Base-by-base conservation (phyloP, 2,329 filamentous ascomycete genomes). In the Colletotrichum higginsianum region DNA sequence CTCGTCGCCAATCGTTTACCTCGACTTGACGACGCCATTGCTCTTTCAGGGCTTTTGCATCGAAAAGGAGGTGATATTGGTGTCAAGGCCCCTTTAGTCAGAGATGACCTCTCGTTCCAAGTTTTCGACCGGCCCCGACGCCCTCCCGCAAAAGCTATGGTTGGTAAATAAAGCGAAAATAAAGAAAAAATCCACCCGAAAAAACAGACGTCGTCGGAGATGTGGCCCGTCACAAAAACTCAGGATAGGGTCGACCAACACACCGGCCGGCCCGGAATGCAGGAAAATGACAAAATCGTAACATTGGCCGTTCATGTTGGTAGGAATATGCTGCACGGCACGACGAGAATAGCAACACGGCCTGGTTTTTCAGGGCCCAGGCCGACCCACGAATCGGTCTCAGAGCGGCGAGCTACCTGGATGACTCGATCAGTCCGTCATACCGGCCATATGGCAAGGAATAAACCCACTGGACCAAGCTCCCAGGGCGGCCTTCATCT, bases 301-400 rank as follows among this genome's bases (percentile, higher is more conserved):
- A 72, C 38, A 56, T 49, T 38, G 61, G 18, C 21, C 38, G 23
- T 30, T 21, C 2, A 70, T 64, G 57, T 38, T 56, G 23, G 60
- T 61, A 44, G 60, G 23, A 71, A 71, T 18, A 23, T 71, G 35
- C 42, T 61, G 67, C 66, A 62, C 26, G 55, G 35, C 35, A 49
- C 4, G 61, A 66, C 70, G 52, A 72, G 70, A 72, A 72, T 72
- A 72, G 70, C 38, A 72, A 57, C 67, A 64, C 23, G 60, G 53
- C 47, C 38, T 55, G 8, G 49, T 71, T 35, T 18, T 47, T 52
- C 56, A 30, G 35, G 53, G 62, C 55, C 70, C 46, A 60, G 70
- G 23, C 40, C 42, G 70, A 61, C 63, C 63, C 56, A 70, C 64
- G 50, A 47, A 67, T 38, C 53, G 44, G 55, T 46, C 49, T 61